Percentiles rank a stretch among this genome's conserved stretches.
Evolutionary conservation across 2,329 filamentous ascomycete species (phyloP).

Genomic region (Pestalotiopsis sp.): DNA sequence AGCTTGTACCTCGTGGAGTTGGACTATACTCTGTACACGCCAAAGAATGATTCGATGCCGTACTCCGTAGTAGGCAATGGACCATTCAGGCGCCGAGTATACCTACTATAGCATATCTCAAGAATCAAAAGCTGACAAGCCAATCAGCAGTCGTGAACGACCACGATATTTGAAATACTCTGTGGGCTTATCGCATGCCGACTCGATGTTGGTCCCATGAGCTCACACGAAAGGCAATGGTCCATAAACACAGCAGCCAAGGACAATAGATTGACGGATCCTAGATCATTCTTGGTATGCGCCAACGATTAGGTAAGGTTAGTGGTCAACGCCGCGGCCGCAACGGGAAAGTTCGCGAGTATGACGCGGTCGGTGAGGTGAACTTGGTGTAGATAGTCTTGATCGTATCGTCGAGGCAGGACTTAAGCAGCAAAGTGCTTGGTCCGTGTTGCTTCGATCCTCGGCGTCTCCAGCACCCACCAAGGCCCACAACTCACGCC

Average conservation of each 20-base stretch:
- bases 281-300: neutral
- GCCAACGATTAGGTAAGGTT: neutral
- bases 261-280: neutral
- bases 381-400: neutral
- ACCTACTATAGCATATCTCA: too few relatives aligned
- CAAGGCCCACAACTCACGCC: neutral
- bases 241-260: neutral
- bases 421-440: conserved; percentile 6
- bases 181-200: neutral
- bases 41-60: too few relatives aligned
- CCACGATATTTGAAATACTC: neutral
- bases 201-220: neutral
- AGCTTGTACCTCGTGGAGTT: too few relatives aligned
- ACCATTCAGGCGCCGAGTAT: too few relatives aligned
- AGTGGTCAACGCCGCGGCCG: neutral
- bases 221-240: neutral
- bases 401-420: neutral
- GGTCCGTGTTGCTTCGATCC: conserved; percentile 5
- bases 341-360: neutral
- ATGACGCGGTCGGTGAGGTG: neutral
- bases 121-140: neutral
- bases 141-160: neutral
- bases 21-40: too few relatives aligned
- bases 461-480: conserved; percentile 8
- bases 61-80: too few relatives aligned